Base-by-base conservation (phyloP, 768 basidiomycete genomes). In the Pleurotus pulmonarius region DNA sequence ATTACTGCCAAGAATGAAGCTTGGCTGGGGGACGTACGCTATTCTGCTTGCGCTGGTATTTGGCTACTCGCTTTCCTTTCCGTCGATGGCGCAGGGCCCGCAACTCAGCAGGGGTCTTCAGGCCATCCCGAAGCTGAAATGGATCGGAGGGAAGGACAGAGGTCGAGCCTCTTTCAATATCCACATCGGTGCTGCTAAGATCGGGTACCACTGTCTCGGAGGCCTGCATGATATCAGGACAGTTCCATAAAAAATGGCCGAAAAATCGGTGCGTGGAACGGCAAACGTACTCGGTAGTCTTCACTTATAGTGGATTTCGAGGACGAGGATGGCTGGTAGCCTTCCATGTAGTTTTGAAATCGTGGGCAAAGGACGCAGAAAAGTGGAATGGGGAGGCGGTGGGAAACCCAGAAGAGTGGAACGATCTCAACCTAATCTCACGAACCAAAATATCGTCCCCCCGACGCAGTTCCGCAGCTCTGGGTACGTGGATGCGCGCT, bases 31-130 rank as follows among this genome's bases (percentile, higher is more conserved):
- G 37, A 65, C 81, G 38, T 47, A 88, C 91, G 60, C 83, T 71
- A 74, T 94, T 94, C 68, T 94, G 89, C 58, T 74, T 81, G 44
- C 76, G 69, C 51, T 92, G 88, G 65, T 86, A 91, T 46, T 70
- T 73, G 49, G 83, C 90, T 46, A 92, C 68, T 18, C 72, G 70
- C 67, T 83, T 90, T 55, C 87, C 86, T 67, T 76, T 83, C 24
- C 78, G 75, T 34, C 78, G 77, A 48, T 65, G 74, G 49, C 88
- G 82, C 39, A 94, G 68, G 51, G 75, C 79, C n/a, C 72, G 68
- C 45, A 94, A 80, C 61, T 90, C 78, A 39, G 78, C 79, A 43
- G 86, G 83, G 8, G 83, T 72, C 63, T 87, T 79, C 58, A 88
- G 58, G 9, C 83, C 86, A 58, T 70, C 75, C 54, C 81, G 80